Conservation (phyloP, 2,329 filamentous ascomycete genomes). For the Penicillium sp. region DNA sequence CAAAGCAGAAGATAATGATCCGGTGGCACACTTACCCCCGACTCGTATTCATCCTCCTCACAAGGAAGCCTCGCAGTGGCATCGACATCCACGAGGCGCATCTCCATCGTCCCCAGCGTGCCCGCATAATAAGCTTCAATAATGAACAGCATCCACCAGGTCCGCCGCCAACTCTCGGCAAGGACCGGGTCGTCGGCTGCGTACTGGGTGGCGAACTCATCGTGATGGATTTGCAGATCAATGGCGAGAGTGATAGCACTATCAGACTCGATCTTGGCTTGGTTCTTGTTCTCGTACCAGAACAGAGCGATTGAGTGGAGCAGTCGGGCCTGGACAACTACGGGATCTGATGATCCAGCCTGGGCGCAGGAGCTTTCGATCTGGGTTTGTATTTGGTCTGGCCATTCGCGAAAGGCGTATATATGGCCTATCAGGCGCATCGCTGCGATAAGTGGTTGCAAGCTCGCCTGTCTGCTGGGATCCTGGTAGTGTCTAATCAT, state of each 20-base stretch:
- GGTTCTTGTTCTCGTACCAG: neutral
- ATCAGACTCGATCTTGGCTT: neutral
- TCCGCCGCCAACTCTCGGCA: neutral
- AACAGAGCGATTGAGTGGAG: neutral
- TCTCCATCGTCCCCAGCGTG: conserved; percentile 41
- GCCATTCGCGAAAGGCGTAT: conserved; percentile 26
- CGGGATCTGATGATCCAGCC: neutral
- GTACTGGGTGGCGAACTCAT: neutral
- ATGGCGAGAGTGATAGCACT: neutral
- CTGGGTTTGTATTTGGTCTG: neutral
- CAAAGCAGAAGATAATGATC: neutral
- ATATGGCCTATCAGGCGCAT: conserved; percentile 39
- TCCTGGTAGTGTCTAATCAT: conserved; percentile 23
- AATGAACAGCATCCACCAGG: neutral
- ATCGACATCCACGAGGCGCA: conserved; percentile 28
- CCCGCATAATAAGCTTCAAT: conserved; percentile 77
- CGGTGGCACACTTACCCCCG: neutral
- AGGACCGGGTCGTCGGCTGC: neutral
- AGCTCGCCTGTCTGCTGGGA: conserved; percentile 14
- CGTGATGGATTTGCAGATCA: neutral
- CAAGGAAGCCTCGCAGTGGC: conserved; percentile 37
- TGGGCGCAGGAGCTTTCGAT: neutral
- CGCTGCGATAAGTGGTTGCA: conserved; percentile 30
- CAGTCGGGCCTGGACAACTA: neutral
- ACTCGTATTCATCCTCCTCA: conserved; percentile 38